Evolutionary conservation across 1,284 basidiomycete species (phyloP).

Genomic region (Blastosporella zonata): DNA sequence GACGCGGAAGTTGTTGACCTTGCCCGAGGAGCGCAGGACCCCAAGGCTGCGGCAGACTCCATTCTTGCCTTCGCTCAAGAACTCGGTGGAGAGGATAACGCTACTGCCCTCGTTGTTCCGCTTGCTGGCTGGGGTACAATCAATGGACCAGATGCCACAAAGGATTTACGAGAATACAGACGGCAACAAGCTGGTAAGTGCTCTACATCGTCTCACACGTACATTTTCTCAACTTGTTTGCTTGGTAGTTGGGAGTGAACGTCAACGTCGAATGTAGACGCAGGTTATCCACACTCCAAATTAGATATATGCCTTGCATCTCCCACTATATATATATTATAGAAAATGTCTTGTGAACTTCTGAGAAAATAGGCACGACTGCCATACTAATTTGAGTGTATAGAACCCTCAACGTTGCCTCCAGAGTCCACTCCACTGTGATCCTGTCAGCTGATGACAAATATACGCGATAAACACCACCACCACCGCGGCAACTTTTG

Average conservation of each 20-base stretch:
- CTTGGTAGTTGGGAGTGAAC: constrained; percentile 58
- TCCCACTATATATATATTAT: no score
- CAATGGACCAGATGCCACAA: constrained; percentile 76
- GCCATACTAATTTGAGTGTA: not conserved
- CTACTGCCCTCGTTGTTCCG: constrained; percentile 90
- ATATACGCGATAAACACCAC: not conserved
- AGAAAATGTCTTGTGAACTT: no score
- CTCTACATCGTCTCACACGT: not conserved
- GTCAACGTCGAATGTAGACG: constrained; percentile 66
- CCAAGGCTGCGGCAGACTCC: constrained; percentile 76
- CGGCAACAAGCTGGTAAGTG: constrained; percentile 62
- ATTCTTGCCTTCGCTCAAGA: constrained; percentile 91
- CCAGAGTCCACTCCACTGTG: no score
- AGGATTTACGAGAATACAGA: constrained; percentile 79
- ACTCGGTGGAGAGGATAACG: constrained; percentile 88
- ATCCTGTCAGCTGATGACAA: not conserved
- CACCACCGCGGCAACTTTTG: not conserved
- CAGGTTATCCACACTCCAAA: not conserved
- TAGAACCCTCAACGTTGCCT: no score
- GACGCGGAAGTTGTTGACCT: constrained; percentile 96
- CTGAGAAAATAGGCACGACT: no score
- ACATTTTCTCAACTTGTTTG: not conserved
- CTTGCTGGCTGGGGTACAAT: constrained; percentile 89
- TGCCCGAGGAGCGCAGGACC: constrained; percentile 69
- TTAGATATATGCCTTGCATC: no score